Evolutionary conservation across 1,284 basidiomycete species (phyloP).

Genomic region (Trametes hirsuta): DNA sequence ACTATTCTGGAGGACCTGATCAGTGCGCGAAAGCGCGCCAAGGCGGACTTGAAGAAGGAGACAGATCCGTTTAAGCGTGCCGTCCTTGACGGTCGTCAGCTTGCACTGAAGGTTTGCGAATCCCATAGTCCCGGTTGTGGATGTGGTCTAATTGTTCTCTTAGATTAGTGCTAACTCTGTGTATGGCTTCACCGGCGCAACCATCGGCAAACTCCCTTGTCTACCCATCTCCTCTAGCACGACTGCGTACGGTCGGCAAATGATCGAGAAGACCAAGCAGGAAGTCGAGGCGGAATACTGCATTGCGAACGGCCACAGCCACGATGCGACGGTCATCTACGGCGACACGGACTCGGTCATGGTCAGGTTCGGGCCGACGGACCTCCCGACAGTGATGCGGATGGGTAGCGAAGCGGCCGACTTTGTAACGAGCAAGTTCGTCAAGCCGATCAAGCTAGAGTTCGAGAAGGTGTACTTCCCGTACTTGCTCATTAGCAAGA

Average conservation of each 20-base stretch:
- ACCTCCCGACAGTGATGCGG: slow-evolving; percentile 85
- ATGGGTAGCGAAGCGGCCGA: slow-evolving; percentile 93
- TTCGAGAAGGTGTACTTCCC: slow-evolving; percentile 99
- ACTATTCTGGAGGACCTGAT: slow-evolving; percentile 93
- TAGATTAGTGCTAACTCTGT: slow-evolving; percentile 97
- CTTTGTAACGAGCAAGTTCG: slow-evolving; percentile 89
- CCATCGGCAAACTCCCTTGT: slow-evolving; percentile 93
- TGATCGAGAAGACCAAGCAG: slow-evolving; percentile 95
- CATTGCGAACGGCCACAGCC: slow-evolving; percentile 80
- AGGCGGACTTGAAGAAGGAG: slow-evolving; percentile 92
- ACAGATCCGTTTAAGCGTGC: slow-evolving; percentile 95
- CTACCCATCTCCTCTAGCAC: slow-evolving; percentile 91
- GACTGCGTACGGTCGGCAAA: slow-evolving; percentile 93
- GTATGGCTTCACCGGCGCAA: slow-evolving; percentile 96
- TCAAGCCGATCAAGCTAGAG: slow-evolving; percentile 95
- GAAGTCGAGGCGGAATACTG: slow-evolving; percentile 91
- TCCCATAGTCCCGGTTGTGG: not conserved
- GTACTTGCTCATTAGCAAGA: slow-evolving; percentile 95
- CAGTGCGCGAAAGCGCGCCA: slow-evolving; percentile 88
- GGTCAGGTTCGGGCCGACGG: slow-evolving; percentile 91
- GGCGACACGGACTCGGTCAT: slow-evolving; percentile 99
- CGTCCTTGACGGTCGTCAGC: slow-evolving; percentile 91
- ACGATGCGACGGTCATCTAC: slow-evolving; percentile 93
- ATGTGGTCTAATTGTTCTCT: not conserved
- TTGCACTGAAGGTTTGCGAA: slow-evolving; percentile 81